Percentiles rank a stretch among this genome's conserved stretches.
These are phyloP conservation scores for Noccaea bulbosa DNA, from an alignment of 345 rosid species.

Conservation along the genomic window DNA sequence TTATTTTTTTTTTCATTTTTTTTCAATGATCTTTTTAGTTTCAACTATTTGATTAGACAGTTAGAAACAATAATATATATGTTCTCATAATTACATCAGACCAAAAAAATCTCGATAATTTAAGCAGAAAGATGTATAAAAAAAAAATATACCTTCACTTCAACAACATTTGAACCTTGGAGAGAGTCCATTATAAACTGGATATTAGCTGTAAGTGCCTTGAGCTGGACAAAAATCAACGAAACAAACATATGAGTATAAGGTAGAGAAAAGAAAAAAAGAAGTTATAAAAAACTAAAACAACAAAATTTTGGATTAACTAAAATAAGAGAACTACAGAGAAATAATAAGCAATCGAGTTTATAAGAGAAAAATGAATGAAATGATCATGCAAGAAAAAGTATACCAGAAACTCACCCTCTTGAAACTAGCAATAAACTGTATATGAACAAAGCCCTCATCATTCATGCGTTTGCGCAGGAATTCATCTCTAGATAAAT, in stretches of 20 bases:
- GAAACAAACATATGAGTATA: neutral
- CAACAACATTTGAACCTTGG: conserved; percentile 56
- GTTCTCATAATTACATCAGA: neutral
- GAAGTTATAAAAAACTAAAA: neutral
- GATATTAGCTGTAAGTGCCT: conserved; percentile 53
- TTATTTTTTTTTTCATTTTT: too few relatives aligned
- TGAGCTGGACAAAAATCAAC: conserved; percentile 52
- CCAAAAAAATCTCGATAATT: neutral
- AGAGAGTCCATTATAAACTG: conserved; percentile 63
- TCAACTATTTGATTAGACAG: neutral
- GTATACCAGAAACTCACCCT: conserved; percentile 51
- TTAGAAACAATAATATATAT: neutral
- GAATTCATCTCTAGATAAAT: conserved; percentile 60
- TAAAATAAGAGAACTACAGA: neutral
- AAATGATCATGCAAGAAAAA: conserved; percentile 16
- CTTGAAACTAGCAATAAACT: conserved; percentile 68
- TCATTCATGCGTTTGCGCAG: conserved; percentile 79
- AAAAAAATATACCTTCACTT: conserved; percentile 59
- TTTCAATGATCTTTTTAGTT: neutral
- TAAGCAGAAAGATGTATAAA: neutral
- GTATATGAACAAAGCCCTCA: conserved; percentile 77
- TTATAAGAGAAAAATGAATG: neutral
- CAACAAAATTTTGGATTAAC: conserved; percentile 3
- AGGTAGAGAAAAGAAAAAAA: neutral
- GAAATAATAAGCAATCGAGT: neutral